Conservation (phyloP, 225 moss, liverwort and hornwort genomes). For the Climacium dendroides region DNA sequence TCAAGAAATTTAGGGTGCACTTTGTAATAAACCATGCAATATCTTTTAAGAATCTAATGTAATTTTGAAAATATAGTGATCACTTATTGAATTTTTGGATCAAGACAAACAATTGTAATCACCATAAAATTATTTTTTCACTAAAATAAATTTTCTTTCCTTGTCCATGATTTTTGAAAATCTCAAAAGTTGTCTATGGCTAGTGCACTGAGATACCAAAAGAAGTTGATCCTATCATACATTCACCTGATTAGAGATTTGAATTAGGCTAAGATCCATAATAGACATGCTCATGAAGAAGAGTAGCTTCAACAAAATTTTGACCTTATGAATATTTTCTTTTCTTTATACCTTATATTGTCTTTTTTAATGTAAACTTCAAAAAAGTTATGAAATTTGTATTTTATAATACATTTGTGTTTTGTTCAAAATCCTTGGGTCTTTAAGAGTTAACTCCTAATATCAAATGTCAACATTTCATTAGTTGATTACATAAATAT, state of each 20-base stretch:
- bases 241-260: fast-evolving
- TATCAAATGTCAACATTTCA: fast-evolving
- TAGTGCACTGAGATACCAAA: fast-evolving
- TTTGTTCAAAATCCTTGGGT: not conserved
- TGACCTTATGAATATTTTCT: not conserved
- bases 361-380: not conserved
- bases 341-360: not conserved
- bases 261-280: fast-evolving
- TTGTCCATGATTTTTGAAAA: not conserved
- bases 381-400: not conserved
- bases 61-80: not conserved
- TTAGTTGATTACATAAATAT: not conserved
- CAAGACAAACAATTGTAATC: not conserved
- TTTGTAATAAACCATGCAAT: not conserved
- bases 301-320: not conserved
- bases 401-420: not conserved
- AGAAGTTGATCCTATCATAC: not conserved
- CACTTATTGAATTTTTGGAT: not conserved
- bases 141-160: not conserved
- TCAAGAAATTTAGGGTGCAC: not conserved
- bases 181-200: not conserved
- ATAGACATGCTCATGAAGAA: not conserved
- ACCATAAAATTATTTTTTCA: not conserved
- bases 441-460: not conserved
- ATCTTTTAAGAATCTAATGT: not conserved